Evolutionary conservation across 345 rosid genomes (phyloP).

Genomic region (Linum trigynum): DNA sequence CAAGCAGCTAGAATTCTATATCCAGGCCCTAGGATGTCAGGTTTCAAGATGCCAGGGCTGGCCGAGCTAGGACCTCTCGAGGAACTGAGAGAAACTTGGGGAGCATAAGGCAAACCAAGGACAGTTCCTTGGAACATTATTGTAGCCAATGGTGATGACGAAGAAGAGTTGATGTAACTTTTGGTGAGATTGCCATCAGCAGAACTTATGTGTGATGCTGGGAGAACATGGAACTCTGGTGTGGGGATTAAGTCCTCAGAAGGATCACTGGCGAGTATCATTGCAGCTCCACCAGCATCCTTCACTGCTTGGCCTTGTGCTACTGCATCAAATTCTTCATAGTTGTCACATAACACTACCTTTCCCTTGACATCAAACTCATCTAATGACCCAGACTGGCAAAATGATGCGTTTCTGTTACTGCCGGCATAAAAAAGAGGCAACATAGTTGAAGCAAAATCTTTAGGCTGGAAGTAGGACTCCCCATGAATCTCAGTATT

Average conservation of each 20-base stretch:
- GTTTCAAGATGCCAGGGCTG: constrained; percentile 24
- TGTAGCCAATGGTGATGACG: constrained; percentile 5
- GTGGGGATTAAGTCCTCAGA: not conserved
- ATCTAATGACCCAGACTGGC: not conserved
- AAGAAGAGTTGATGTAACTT: constrained; percentile 2
- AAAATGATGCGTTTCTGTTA: not conserved
- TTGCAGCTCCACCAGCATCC: constrained; percentile 6
- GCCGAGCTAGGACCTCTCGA: constrained; percentile 11
- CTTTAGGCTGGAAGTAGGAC: not conserved
- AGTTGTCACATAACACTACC: not conserved
- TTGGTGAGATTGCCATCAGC: not conserved
- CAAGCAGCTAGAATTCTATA: not conserved
- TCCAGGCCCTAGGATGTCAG: constrained; percentile 21
- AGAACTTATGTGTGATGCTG: constrained; percentile 1
- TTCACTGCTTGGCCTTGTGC: not conserved
- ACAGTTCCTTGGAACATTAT: constrained; percentile 4
- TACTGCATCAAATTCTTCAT: not conserved
- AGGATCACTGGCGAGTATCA: not conserved
- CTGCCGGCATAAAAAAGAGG: constrained; percentile 3
- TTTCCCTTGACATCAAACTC: constrained; percentile 4
- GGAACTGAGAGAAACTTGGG: constrained; percentile 1
- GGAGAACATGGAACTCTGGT: not conserved
- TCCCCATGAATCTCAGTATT: not conserved
- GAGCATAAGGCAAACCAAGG: not conserved
- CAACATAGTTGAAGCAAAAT: not conserved